Evolutionary conservation across 495 filamentous ascomycete genomes (phyloP), one percentile per base, ranked within the genome.

Genomic region (Trichoderma reesei): DNA sequence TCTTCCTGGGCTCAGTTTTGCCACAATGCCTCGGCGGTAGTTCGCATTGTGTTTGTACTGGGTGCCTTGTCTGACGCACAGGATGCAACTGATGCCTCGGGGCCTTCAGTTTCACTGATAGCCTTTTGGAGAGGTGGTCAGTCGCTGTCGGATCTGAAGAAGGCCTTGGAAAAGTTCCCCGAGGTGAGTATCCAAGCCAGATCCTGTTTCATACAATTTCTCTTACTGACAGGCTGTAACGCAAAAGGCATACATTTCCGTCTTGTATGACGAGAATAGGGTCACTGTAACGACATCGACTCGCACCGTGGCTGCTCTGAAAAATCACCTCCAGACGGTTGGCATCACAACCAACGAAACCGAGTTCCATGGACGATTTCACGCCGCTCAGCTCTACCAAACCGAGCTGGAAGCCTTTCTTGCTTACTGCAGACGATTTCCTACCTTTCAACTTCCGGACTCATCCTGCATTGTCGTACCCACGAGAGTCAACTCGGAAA

Each of bases 221-320:
- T 16, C 26, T 26, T 26, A 26, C 26, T 26, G 26, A 26, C 26
- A 26, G 26, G 26, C 26, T 26, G 26, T 26, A 26, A 26, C 26
- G 26, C 26, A 26, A 26, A 42, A 61, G 59, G 59, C 59, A 8
- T 61, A 61, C 34, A 71, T 38, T 1, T 61, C 59, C 13, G 59
- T 61, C 34, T 36, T n/a, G 11, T 61, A 61, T 11, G 59, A 61
- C 31, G 59, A 61, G 34, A 31, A 36, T 33, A 34, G 59, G 37
- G 36, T 10, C 10, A 61, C 59, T 0, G 5, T 61, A 13, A 61
- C 59, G 2, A 61, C 59, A 6, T 31, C 59, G 2, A n/a, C 7
- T 18, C 13, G 36, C 26, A 61, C 59, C 18, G 36, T 11, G 2
- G 16, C 26, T 37, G 16, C 59, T 9, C 31, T 61, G 59, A 7